These are phyloP conservation scores for Gloeophyllum trabeum DNA, from an alignment of 768 basidiomycete species.

Conservation along the genomic window DNA sequence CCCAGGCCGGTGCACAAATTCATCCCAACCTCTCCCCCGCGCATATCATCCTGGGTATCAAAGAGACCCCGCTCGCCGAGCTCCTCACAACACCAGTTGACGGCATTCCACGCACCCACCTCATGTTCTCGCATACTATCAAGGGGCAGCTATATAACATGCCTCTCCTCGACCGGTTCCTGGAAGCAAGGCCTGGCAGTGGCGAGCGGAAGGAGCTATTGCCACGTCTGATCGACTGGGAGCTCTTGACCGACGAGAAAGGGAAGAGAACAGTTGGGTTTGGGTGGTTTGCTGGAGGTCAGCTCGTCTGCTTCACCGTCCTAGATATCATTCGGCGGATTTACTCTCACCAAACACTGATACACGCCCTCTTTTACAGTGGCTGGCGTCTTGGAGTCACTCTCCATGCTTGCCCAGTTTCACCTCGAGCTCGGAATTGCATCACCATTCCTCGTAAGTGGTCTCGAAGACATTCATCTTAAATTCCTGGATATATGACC, in stretches of 20 bases:
- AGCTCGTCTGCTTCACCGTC: slow-evolving; percentile 9
- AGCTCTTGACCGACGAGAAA: slow-evolving; percentile 51
- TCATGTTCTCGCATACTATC: slow-evolving; percentile 90
- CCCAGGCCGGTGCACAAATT: slow-evolving; percentile 69
- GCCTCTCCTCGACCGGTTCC: slow-evolving; percentile 58
- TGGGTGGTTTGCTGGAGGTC: slow-evolving; percentile 89
- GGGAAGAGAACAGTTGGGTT: slow-evolving; percentile 82
- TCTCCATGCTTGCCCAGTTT: slow-evolving; percentile 67
- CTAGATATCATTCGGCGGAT: not conserved
- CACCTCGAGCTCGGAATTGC: slow-evolving; percentile 72
- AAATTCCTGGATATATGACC: not conserved
- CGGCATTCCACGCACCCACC: slow-evolving; percentile 48
- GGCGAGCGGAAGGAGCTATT: slow-evolving; percentile 10
- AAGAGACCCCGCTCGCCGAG: slow-evolving; percentile 66
- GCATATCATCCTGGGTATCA: slow-evolving; percentile 80
- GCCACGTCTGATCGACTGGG: slow-evolving; percentile 72
- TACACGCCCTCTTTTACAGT: slow-evolving; percentile 38
- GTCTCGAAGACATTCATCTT: slow-evolving; percentile 1
- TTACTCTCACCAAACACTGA: not conserved
- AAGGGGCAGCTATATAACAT: slow-evolving; percentile 87
- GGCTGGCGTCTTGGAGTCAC: slow-evolving; percentile 75
- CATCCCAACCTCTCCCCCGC: slow-evolving; percentile 44
- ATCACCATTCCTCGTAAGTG: slow-evolving; percentile 75
- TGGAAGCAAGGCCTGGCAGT: slow-evolving; percentile 19
- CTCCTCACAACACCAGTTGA: slow-evolving; percentile 36